Evolutionary conservation across 208 protist species (phyloP), one percentile per base, ranked within the genome.

Genomic region (Trypanosoma boissoni): DNA sequence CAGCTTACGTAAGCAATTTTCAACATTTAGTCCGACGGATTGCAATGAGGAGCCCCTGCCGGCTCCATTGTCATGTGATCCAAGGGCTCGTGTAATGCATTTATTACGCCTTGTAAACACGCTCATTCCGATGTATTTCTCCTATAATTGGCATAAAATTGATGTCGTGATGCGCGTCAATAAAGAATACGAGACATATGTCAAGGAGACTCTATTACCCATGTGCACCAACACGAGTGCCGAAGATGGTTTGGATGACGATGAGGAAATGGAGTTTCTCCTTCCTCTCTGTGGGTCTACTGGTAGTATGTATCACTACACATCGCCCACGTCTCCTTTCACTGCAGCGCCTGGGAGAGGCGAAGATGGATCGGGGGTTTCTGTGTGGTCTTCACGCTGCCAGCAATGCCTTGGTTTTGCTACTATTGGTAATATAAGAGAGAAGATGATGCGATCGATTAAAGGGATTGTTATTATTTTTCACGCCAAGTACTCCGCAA

Each of bases 141-240:
- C 82, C 26, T 95, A 78, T 68, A 95, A 95, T 69, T 95, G 88
- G 88, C 69, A 90, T 53, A 67, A 68, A 14, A 85, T 72, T 12
- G 80, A 90, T 31, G 83, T 91, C 50, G 74, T 95, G 14, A 86
- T 95, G 50, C 81, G 87, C 49, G 86, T 90, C 50, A 95, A 95
- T 61, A 83, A 78, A 58, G 82, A 95, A 56, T 91, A 85, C 57
- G 82, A 86, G 46, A 61, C 57, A 21, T 88, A 80, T 50, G 71
- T 95, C 9, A 68, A 76, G 6, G 68, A 92, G 52, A 85, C 78
- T 24, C 44, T 95, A 4, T 32, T 95, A 50, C 88, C 88, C 27
- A 57, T 91, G 9, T 94, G 87, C 58, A 69, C 73, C 2, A 48
- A 54, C 8, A 77, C 74, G 9, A 37, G 64, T n/a, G 71, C 81